A percentile compares a stretch with the other conserved stretches of the same genome.
phyloP scores from a whole-genome alignment of 202 grass and related monocot species.

The Hordeum pubiflorum region DNA sequence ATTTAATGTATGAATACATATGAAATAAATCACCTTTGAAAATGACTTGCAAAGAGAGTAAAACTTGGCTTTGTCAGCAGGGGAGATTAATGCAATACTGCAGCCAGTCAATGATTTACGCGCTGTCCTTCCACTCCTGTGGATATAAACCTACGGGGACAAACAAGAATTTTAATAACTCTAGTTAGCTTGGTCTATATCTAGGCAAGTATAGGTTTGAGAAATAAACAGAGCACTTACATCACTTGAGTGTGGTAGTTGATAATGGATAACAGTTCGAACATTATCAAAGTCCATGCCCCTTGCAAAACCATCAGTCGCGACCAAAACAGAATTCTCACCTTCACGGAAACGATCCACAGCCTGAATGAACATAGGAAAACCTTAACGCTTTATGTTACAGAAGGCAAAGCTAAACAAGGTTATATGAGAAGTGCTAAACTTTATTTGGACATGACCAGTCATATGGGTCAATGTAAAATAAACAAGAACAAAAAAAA shows the following conservation, averaged over 20 bases:
- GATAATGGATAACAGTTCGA: slow-evolving; percentile 94
- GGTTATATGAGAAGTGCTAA: background rate
- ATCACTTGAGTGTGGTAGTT: slow-evolving; percentile 88
- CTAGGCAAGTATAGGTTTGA: background rate
- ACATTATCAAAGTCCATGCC: slow-evolving; percentile 94
- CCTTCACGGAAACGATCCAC: slow-evolving; percentile 89
- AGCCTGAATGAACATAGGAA: slow-evolving; percentile 36
- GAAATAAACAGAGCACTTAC: slow-evolving; percentile 44
- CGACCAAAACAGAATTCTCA: slow-evolving; percentile 67
- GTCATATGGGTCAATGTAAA: background rate
- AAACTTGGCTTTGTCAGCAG: slow-evolving; percentile 86
- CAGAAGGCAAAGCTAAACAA: background rate
- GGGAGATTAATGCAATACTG: slow-evolving; percentile 79
- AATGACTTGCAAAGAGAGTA: slow-evolving; percentile 84
- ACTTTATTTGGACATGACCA: background rate
- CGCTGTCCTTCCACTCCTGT: slow-evolving; percentile 97
- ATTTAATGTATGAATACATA: background rate
- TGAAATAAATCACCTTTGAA: slow-evolving; percentile 65
- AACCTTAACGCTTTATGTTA: background rate
- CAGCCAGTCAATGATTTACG: slow-evolving; percentile 76
- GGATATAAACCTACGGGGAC: slow-evolving; percentile 76
- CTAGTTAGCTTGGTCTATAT: slow-evolving; percentile 5
- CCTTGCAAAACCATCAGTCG: slow-evolving; percentile 92
- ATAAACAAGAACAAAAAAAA: background rate
- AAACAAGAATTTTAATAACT: slow-evolving; percentile 5